A percentile compares a stretch with the other conserved stretches of the same genome.
Evolutionary conservation across 345 rosid species (phyloP).

Genomic region (Boechera divaricarpa): DNA sequence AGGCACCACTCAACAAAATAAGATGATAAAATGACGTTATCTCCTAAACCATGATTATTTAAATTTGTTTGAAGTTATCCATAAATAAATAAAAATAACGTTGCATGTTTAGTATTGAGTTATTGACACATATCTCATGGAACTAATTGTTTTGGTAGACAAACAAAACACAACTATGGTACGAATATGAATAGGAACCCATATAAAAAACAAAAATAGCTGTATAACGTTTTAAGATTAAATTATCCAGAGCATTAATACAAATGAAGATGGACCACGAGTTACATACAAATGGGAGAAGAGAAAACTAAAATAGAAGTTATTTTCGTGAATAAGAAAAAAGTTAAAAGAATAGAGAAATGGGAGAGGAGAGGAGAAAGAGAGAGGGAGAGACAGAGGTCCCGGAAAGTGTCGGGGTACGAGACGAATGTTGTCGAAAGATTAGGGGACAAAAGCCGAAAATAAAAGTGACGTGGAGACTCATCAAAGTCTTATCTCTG

Average conservation of each 20-base stretch:
- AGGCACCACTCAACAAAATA: no score
- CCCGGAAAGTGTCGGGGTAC: constrained; percentile 65
- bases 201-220: constrained; percentile 13
- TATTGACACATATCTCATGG: constrained; percentile 16
- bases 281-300: constrained; percentile 15
- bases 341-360: constrained; percentile 21
- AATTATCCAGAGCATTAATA: constrained; percentile 19
- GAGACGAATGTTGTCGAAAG: constrained; percentile 64
- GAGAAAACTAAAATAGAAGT: constrained; percentile 13
- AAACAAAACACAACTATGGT: constrained; percentile 1
- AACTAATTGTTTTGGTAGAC: neutral
- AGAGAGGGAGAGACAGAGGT: constrained; percentile 57
- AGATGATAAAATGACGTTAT: neutral
- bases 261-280: constrained; percentile 42
- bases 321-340: constrained; percentile 20
- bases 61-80: constrained; percentile 1
- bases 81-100: neutral
- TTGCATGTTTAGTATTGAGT: neutral
- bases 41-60: constrained; percentile 9
- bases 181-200: neutral
- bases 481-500: constrained; percentile 33
- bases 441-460: constrained; percentile 65
- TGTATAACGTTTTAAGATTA: constrained; percentile 29
- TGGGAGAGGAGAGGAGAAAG: constrained; percentile 28
- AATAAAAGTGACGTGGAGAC: constrained; percentile 56